Evolutionary conservation across 192 early-diverging fungal genomes (phyloP).

Genomic region (Chytriomyces sp.): DNA sequence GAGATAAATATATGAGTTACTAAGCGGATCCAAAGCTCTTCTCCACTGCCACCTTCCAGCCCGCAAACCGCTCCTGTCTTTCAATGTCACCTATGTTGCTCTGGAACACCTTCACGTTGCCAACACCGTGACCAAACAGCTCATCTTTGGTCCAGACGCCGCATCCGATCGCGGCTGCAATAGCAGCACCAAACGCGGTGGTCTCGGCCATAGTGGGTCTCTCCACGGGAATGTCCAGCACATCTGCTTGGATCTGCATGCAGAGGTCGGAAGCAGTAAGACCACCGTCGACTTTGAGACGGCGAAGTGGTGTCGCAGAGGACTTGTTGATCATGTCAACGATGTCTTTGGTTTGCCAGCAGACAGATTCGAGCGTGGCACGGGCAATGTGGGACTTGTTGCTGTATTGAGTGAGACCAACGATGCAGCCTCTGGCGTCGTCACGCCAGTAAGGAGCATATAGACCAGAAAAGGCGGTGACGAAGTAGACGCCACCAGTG

Average conservation of each 20-base stretch:
- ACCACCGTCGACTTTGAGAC: conserved; percentile 94
- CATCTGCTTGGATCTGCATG: conserved; percentile 93
- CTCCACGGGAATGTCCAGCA: conserved; percentile 74
- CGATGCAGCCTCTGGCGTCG: conserved; percentile 83
- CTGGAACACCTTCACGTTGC: conserved; percentile 24
- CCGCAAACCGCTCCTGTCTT: conserved; percentile 59
- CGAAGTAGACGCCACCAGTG: conserved; percentile 92
- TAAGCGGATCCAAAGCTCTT: conserved; percentile 59
- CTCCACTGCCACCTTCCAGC: conserved; percentile 79
- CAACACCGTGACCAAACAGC: conserved; percentile 42
- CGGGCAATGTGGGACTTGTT: conserved; percentile 82
- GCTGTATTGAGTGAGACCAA: conserved; percentile 87
- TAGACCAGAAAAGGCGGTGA: conserved; percentile 89
- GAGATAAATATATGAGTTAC: no score
- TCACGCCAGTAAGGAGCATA: conserved; percentile 95
- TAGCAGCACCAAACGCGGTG: conserved; percentile 88
- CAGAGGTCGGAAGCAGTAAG: conserved; percentile 85
- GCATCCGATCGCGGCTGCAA: conserved; percentile 80
- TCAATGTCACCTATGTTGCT: conserved; percentile 37
- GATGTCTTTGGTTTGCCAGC: conserved; percentile 87
- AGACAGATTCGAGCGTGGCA: conserved; percentile 87
- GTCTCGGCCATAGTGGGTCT: conserved; percentile 89
- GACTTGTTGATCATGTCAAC: conserved; percentile 89
- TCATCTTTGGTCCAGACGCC: conserved; percentile 56
- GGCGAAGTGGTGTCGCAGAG: conserved; percentile 62